These are phyloP conservation scores for Coemansia sp. DNA, from an alignment of 192 early-diverging fungal genomes.

Conservation along the genomic window DNA sequence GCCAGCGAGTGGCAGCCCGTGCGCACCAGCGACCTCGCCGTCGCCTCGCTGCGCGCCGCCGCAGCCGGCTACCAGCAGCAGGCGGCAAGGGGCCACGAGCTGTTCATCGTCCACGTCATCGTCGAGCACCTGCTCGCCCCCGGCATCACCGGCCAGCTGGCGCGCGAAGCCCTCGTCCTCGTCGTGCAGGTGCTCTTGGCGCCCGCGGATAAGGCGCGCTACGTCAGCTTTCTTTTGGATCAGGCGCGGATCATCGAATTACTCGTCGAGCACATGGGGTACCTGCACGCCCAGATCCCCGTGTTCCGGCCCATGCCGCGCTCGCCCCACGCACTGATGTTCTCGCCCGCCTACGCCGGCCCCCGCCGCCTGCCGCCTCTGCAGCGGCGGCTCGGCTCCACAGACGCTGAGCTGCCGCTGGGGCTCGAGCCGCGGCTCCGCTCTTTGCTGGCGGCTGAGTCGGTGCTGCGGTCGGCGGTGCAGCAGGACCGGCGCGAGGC, in stretches of 20 bases:
- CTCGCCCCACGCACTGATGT: slow-evolving; percentile 17
- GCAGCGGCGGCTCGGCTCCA: slow-evolving; percentile 4
- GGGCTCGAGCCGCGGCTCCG: slow-evolving; percentile 7
- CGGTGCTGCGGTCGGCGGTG: slow-evolving; percentile 15
- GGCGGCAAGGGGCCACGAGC: slow-evolving; percentile 38
- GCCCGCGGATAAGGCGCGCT: slow-evolving; percentile 20
- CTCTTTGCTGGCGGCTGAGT: slow-evolving; percentile 13
- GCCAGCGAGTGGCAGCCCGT: slow-evolving; percentile 2
- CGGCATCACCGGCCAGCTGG: slow-evolving; percentile 35
- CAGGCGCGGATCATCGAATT: slow-evolving; percentile 36
- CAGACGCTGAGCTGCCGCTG: not conserved
- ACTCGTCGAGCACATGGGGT: slow-evolving; percentile 45
- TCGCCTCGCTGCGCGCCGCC: slow-evolving; percentile 22
- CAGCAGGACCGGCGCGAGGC: slow-evolving; percentile 35
- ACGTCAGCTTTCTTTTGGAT: slow-evolving; percentile 36
- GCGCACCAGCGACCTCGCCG: slow-evolving; percentile 15
- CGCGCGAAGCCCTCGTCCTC: slow-evolving; percentile 48
- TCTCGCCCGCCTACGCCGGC: slow-evolving; percentile 23
- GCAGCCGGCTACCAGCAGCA: slow-evolving; percentile 12
- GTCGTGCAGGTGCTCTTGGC: slow-evolving; percentile 43
- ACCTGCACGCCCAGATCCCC: slow-evolving; percentile 44
- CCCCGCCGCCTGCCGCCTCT: slow-evolving; percentile 18
- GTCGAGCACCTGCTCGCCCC: slow-evolving; percentile 50
- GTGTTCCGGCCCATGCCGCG: slow-evolving; percentile 40
- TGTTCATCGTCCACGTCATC: slow-evolving; percentile 40